These are phyloP conservation scores for Neurospora sp. DNA, from an alignment of 495 filamentous ascomycete species.

Conservation along the genomic window DNA sequence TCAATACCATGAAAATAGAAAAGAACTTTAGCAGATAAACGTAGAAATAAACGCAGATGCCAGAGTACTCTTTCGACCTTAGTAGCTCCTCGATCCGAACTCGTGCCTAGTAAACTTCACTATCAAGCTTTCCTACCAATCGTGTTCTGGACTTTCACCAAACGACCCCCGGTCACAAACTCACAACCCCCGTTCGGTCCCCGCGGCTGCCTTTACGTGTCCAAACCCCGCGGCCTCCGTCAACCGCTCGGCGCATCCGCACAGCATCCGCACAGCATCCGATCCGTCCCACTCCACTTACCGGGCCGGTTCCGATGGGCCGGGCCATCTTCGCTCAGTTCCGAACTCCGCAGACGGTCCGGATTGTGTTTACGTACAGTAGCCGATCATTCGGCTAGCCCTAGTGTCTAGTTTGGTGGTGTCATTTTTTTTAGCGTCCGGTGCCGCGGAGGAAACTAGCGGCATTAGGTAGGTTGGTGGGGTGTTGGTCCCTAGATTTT, in stretches of 20 bases:
- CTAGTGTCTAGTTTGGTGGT: neutral
- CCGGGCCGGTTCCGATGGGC: neutral
- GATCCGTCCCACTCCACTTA: neutral
- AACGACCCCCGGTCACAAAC: neutral
- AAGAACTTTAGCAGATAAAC: neutral
- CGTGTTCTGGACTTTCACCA: neutral
- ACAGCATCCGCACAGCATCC: neutral
- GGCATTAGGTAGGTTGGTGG: neutral
- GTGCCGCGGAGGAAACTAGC: neutral
- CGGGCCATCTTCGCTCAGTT: neutral
- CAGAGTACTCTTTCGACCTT: neutral
- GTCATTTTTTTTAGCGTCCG: neutral
- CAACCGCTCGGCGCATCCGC: neutral
- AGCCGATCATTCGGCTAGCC: neutral
- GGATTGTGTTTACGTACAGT: neutral
- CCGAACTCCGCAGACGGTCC: neutral
- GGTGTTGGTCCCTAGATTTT: neutral
- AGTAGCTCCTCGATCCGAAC: neutral
- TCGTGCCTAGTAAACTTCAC: neutral
- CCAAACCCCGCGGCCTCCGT: neutral
- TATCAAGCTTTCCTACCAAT: neutral
- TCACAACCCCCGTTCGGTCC: neutral
- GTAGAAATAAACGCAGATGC: neutral
- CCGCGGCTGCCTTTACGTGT: neutral
- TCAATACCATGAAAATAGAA: neutral